Conservation (phyloP, 1,139 yeast species). For the Saccharomyces hybrid region DNA sequence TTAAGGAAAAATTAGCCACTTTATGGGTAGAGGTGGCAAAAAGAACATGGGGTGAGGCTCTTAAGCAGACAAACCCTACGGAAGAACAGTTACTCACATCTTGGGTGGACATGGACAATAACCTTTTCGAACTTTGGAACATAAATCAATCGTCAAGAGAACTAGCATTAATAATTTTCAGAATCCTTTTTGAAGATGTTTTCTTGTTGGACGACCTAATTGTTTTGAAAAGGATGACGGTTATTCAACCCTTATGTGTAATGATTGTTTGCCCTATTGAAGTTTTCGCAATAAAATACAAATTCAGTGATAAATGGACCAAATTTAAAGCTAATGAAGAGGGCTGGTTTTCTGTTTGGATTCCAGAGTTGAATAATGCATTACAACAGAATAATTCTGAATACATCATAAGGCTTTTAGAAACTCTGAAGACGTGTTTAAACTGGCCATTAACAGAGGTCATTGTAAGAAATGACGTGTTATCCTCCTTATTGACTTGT, state of each 20-base stretch:
- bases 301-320: constrained; percentile 56
- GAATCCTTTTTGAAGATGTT: constrained; percentile 91
- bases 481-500: constrained; percentile 58
- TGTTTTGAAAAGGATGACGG: constrained; percentile 72
- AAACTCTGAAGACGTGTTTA: constrained; percentile 80
- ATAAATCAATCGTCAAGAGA: constrained; percentile 58
- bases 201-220: constrained; percentile 86
- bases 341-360: constrained; percentile 89
- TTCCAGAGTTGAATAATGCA: constrained; percentile 51
- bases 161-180: constrained; percentile 63
- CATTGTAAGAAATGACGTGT: constrained; percentile 57
- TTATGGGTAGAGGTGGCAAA: constrained; percentile 94
- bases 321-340: constrained; percentile 56
- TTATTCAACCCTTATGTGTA: constrained; percentile 74
- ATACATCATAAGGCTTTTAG: constrained; percentile 60
- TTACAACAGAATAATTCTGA: constrained; percentile 36
- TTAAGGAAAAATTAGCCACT: constrained; percentile 82
- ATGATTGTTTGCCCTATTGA: constrained; percentile 70
- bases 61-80: constrained; percentile 31
- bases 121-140: constrained; percentile 70
- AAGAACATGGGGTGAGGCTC: constrained; percentile 73
- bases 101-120: constrained; percentile 87
- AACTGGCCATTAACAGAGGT: constrained; percentile 86
- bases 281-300: constrained; percentile 60
- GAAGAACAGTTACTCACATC: constrained; percentile 52